Conservation (phyloP, 192 early-diverging fungal species). For the Mortierella antarctica region DNA sequence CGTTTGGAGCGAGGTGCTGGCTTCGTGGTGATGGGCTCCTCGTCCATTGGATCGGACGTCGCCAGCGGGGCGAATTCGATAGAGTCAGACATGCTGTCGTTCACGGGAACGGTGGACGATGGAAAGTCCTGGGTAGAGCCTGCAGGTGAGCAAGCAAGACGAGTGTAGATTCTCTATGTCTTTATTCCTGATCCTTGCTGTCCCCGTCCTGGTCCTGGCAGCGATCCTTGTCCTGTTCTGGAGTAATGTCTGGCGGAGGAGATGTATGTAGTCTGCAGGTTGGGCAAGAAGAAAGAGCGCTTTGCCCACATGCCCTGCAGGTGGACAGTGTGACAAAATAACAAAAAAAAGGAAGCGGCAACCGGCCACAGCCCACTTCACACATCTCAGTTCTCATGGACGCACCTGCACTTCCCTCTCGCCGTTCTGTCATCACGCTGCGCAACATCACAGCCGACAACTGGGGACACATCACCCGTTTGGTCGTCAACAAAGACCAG, state of each 20-base stretch:
- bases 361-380: neutral
- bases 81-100: conserved; percentile 18
- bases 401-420: conserved; percentile 16
- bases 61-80: conserved; percentile 47
- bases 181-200: neutral
- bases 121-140: no score
- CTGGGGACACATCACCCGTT: conserved; percentile 18
- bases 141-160: neutral
- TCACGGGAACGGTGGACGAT: neutral
- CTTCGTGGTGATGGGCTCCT: conserved; percentile 16
- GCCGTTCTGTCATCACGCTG: conserved; percentile 24
- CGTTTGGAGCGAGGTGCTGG: neutral
- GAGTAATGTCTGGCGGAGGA: neutral
- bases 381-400: conserved; percentile 14
- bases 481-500: conserved; percentile 41
- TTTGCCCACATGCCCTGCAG: no score
- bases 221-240: neutral
- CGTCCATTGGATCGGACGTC: conserved; percentile 36
- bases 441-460: conserved; percentile 28
- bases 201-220: neutral
- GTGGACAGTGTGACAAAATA: neutral
- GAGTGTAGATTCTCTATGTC: neutral
- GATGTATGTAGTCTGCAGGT: neutral
- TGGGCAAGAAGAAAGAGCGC: neutral
- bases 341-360: neutral